These are phyloP conservation scores for Anthracocystis setariae DNA, from an alignment of 1,284 basidiomycete genomes.

Conservation along the genomic window DNA sequence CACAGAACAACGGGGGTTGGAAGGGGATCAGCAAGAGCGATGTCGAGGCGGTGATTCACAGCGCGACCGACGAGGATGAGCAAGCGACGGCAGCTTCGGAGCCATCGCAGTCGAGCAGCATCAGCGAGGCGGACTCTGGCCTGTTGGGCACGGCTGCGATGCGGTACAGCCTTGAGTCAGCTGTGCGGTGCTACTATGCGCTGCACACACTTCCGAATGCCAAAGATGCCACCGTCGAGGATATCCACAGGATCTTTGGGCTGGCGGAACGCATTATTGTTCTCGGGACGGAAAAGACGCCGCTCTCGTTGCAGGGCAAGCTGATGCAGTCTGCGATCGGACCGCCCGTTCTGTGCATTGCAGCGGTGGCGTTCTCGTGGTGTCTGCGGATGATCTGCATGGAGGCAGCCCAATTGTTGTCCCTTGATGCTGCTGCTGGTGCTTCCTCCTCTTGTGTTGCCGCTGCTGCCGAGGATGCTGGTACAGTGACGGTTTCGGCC, in stretches of 20 bases:
- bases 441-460: background rate
- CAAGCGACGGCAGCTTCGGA: conserved; percentile 5
- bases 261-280: conserved; percentile 35
- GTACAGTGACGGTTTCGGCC: background rate
- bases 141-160: conserved; percentile 29
- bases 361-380: conserved; percentile 38
- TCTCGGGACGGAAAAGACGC: conserved; percentile 44
- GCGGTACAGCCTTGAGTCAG: conserved; percentile 30
- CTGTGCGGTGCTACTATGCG: conserved; percentile 38
- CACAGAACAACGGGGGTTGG: conserved; percentile 44
- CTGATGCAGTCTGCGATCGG: conserved; percentile 38
- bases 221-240: conserved; percentile 24
- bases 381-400: conserved; percentile 29
- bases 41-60: conserved; percentile 47
- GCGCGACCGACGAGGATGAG: conserved; percentile 30
- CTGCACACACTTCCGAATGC: conserved; percentile 40
- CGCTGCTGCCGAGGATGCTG: background rate
- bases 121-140: background rate
- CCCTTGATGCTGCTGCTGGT: background rate
- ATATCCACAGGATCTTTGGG: conserved; percentile 30
- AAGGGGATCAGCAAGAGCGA: conserved; percentile 41
- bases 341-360: conserved; percentile 36
- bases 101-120: conserved; percentile 7
- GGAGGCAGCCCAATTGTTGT: conserved; percentile 15
- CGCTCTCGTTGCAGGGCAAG: conserved; percentile 38